Percentiles rank a stretch among this genome's conserved stretches.
Conservation (phyloP, 202 grass and related monocot genomes). For the Panicum hallii region DNA sequence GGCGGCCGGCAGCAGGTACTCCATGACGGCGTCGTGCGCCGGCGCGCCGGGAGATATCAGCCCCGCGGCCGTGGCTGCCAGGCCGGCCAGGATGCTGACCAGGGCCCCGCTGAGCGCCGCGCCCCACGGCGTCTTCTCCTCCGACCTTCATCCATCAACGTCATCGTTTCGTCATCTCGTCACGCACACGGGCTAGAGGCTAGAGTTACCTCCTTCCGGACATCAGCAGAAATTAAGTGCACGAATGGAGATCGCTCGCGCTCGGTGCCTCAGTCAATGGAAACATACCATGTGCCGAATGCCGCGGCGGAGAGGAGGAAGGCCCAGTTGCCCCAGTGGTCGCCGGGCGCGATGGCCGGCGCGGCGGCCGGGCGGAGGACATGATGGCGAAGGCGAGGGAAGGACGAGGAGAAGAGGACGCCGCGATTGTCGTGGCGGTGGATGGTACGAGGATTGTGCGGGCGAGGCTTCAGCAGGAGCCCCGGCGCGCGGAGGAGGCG, state of each 20-base stretch:
- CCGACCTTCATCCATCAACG: slow-evolving; percentile 31
- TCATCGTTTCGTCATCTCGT: too few species aligned
- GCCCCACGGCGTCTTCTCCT: slow-evolving; percentile 63
- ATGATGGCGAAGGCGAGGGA: neutral
- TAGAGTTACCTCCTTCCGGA: too few species aligned
- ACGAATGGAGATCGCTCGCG: neutral
- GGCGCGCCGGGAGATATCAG: slow-evolving; percentile 59
- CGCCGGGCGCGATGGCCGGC: slow-evolving; percentile 58
- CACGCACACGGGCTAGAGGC: too few species aligned
- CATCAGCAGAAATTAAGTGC: too few species aligned
- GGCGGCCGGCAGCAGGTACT: slow-evolving; percentile 67
- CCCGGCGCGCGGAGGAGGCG: neutral
- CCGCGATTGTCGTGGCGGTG: neutral
- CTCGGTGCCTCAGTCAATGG: neutral
- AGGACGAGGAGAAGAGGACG: neutral
- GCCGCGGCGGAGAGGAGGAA: slow-evolving; percentile 80
- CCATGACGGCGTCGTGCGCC: slow-evolving; percentile 65
- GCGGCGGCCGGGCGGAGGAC: slow-evolving; percentile 20
- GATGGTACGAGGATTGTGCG: neutral
- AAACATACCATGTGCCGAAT: slow-evolving; percentile 79
- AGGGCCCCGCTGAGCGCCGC: slow-evolving; percentile 67
- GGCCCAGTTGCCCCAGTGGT: slow-evolving; percentile 87
- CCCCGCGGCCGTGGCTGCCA: slow-evolving; percentile 54
- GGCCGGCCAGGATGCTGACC: slow-evolving; percentile 62
- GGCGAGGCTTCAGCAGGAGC: neutral